A percentile compares a stretch with the other conserved stretches of the same genome.
phyloP scores from a whole-genome alignment of 768 basidiomycete species.

The Termitomyces sp. region DNA sequence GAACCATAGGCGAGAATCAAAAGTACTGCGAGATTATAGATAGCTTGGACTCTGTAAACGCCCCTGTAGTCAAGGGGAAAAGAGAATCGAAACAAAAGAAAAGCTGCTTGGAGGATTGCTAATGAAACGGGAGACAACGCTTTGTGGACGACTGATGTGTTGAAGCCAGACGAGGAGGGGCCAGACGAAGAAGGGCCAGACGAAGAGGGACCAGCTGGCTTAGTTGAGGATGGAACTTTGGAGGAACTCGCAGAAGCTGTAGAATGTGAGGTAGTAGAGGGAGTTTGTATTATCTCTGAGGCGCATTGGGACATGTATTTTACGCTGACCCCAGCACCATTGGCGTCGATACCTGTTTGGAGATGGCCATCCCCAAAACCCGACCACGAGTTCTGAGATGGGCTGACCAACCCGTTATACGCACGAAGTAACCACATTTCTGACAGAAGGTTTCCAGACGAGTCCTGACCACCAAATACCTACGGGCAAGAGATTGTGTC shows the following conservation, averaged over 20 bases:
- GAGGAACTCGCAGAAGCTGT: not conserved
- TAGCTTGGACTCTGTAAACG: not conserved
- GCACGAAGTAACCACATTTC: constrained; percentile 79
- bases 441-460: constrained; percentile 57
- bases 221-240: constrained; percentile 16
- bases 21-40: constrained; percentile 25
- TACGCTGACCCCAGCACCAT: constrained; percentile 61
- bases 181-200: not conserved
- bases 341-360: constrained; percentile 57
- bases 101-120: constrained; percentile 28
- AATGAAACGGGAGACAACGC: constrained; percentile 40
- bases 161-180: constrained; percentile 12
- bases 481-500: constrained; percentile 14
- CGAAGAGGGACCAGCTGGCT: constrained; percentile 2
- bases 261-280: constrained; percentile 14
- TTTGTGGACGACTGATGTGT: constrained; percentile 42
- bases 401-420: constrained; percentile 57
- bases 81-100: constrained; percentile 31
- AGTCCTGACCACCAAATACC: constrained; percentile 75
- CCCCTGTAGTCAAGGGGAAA: constrained; percentile 13
- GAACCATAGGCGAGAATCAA: constrained; percentile 44
- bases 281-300: constrained; percentile 21
- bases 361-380: constrained; percentile 64
- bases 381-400: constrained; percentile 52
- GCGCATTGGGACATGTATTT: constrained; percentile 62